A percentile compares a stretch with the other conserved stretches of the same genome.
Evolutionary conservation across 1,284 basidiomycete genomes (phyloP).

Genomic region (Peniophora sp.): DNA sequence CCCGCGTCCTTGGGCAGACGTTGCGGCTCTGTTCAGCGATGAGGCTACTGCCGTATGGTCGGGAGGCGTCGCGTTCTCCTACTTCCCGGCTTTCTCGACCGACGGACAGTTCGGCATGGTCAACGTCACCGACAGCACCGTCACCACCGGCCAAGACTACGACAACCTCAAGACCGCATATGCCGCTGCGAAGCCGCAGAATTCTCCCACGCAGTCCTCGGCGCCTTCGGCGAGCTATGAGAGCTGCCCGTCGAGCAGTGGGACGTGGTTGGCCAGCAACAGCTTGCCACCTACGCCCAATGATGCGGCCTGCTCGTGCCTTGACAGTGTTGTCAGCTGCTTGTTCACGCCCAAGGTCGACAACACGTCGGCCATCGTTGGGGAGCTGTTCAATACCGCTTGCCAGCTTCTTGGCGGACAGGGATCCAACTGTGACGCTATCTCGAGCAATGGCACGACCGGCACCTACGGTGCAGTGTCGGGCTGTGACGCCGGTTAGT

Average conservation of each 20-base stretch:
- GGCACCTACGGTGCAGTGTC: constrained; percentile 75
- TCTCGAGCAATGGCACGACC: constrained; percentile 63
- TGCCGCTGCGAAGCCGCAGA: constrained; percentile 48
- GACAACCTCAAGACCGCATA: constrained; percentile 58
- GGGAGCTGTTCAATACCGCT: constrained; percentile 57
- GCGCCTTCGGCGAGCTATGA: constrained; percentile 51
- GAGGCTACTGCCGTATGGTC: constrained; percentile 78
- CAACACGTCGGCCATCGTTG: constrained; percentile 64
- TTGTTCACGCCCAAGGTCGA: constrained; percentile 55
- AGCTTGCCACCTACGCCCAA: constrained; percentile 81
- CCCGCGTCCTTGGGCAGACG: constrained; percentile 78
- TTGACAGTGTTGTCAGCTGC: constrained; percentile 65
- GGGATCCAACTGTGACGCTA: constrained; percentile 59
- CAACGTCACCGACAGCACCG: constrained; percentile 56
- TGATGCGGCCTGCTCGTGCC: constrained; percentile 69
- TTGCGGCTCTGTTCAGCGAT: constrained; percentile 61
- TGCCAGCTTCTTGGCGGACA: constrained; percentile 64
- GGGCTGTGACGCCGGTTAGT: constrained; percentile 66
- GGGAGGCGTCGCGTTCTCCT: constrained; percentile 84
- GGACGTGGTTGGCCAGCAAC: constrained; percentile 56
- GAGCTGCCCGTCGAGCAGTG: constrained; percentile 56
- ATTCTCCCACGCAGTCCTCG: constrained; percentile 50
- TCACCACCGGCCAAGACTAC: constrained; percentile 66
- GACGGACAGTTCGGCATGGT: constrained; percentile 81
- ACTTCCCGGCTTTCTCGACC: constrained; percentile 66